Evolutionary conservation across 129 eudicot species (phyloP).

Genomic region (Flaveria ramosissima): DNA sequence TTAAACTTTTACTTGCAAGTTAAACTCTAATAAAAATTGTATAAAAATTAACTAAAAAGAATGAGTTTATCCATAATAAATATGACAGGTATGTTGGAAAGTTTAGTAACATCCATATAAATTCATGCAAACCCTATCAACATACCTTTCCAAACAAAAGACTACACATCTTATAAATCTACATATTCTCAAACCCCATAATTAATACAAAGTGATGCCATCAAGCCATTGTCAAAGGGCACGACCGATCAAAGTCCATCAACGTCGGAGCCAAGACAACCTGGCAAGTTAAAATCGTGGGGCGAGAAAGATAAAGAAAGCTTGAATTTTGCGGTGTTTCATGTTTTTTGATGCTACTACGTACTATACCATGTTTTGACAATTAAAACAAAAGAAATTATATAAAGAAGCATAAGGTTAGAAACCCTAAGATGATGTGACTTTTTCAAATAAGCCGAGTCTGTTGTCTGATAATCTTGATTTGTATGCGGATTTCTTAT

Average conservation of each 20-base stretch:
- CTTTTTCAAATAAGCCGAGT: constrained; percentile 12
- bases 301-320: background rate
- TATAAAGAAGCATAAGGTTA: background rate
- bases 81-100: background rate
- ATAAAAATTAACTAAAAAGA: too few relatives aligned
- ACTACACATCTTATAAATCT: background rate
- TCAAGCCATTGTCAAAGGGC: constrained; percentile 22
- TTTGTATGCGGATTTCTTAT: constrained; percentile 51
- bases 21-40: too few relatives aligned
- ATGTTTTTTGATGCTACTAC: background rate
- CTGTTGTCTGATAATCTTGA: constrained; percentile 50
- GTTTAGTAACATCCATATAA: constrained; percentile 2
- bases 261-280: background rate
- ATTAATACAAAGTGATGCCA: constrained; percentile 11
- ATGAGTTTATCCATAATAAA: background rate
- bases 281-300: background rate
- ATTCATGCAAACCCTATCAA: background rate
- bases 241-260: background rate
- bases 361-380: background rate
- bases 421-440: background rate
- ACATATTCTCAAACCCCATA: constrained; percentile 8
- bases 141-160: constrained; percentile 14
- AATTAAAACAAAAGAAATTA: background rate
- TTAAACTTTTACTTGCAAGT: too few relatives aligned
- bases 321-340: background rate